These are phyloP conservation scores for Ceriops zippeliana DNA, from an alignment of 345 rosid genomes.

Conservation along the genomic window DNA sequence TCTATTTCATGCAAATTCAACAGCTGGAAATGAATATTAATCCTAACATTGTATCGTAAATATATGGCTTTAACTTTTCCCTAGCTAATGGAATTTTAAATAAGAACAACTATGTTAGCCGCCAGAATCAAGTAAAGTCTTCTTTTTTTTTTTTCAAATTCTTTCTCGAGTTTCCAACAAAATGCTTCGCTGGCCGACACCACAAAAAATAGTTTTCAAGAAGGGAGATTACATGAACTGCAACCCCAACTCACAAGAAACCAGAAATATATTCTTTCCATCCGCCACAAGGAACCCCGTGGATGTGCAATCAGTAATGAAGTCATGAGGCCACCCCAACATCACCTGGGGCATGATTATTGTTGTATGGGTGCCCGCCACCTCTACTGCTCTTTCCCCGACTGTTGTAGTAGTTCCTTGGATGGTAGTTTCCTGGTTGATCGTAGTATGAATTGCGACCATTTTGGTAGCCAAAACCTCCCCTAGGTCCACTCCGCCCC, in stretches of 20 bases:
- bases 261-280: constrained; percentile 1
- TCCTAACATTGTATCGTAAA: too few species aligned
- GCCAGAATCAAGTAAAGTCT: neutral
- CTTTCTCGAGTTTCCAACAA: neutral
- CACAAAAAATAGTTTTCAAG: neutral
- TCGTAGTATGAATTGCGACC: constrained; percentile 62
- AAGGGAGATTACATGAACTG: constrained; percentile 5
- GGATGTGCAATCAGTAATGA: neutral
- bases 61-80: too few species aligned
- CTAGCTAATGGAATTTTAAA: too few species aligned
- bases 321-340: constrained; percentile 48
- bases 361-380: constrained; percentile 45
- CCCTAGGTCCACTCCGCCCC: constrained; percentile 62
- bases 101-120: too few species aligned
- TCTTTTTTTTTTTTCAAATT: neutral
- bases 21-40: too few species aligned
- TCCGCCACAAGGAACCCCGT: constrained; percentile 9
- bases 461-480: constrained; percentile 55
- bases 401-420: constrained; percentile 60
- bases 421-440: constrained; percentile 60
- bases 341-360: constrained; percentile 42
- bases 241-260: neutral
- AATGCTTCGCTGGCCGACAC: neutral
- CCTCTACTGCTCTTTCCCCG: constrained; percentile 60
- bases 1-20: too few species aligned